Conservation (phyloP, 2,329 filamentous ascomycete genomes). For the Ilyonectria mors-panacis region DNA sequence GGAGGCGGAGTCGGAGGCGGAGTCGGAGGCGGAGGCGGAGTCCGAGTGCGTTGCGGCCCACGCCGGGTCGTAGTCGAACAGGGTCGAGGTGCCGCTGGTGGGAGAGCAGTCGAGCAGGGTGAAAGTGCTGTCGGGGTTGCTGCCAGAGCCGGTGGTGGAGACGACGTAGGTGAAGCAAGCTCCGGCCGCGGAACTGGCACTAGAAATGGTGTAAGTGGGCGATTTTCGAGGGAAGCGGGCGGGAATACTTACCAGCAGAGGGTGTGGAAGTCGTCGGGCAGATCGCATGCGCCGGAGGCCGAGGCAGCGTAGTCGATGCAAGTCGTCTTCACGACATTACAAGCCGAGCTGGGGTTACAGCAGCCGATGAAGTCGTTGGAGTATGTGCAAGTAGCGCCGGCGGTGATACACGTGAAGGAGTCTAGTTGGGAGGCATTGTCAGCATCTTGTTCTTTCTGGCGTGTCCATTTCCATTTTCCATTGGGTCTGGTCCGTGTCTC, state of each 20-base stretch:
- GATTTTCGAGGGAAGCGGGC: not conserved
- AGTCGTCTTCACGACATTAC: conserved; percentile 50
- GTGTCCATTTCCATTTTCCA: not conserved
- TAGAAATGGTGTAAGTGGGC: conserved; percentile 31
- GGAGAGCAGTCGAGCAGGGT: conserved; percentile 49
- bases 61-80: conserved; percentile 51
- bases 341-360: conserved; percentile 49
- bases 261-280: conserved; percentile 51
- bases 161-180: conserved; percentile 52
- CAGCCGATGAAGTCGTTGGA: conserved; percentile 50
- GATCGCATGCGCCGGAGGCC: conserved; percentile 43
- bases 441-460: conserved; percentile 5
- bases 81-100: conserved; percentile 40
- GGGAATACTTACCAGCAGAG: conserved; percentile 52
- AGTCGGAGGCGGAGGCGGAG: conserved; percentile 9
- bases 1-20: not conserved
- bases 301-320: conserved; percentile 52
- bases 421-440: conserved; percentile 32
- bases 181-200: conserved; percentile 27
- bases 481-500: not conserved
- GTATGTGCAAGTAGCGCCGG: conserved; percentile 47
- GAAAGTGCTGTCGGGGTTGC: conserved; percentile 30
- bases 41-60: conserved; percentile 42
- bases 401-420: conserved; percentile 49
- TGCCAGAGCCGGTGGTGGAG: conserved; percentile 36